A percentile compares a stretch with the other conserved stretches of the same genome.
phyloP scores from a whole-genome alignment of 1,284 basidiomycete genomes.

The Boletus austroedulis region DNA sequence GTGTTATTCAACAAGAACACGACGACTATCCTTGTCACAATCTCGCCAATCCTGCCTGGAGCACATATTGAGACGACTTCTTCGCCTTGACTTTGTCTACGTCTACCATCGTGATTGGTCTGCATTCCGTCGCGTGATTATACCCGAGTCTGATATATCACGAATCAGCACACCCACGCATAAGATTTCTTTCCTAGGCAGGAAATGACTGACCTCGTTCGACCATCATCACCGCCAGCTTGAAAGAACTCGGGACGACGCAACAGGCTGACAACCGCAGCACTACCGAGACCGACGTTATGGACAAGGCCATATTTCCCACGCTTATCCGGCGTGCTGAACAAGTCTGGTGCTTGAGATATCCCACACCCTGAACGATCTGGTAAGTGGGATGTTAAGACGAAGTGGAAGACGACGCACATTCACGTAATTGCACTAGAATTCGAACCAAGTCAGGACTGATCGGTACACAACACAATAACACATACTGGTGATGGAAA shows the following conservation, averaged over 20 bases:
- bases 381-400: neutral
- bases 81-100: constrained; percentile 73
- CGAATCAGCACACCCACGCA: neutral
- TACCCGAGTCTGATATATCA: constrained; percentile 59
- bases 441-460: neutral
- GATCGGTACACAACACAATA: too few relatives aligned
- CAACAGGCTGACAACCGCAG: constrained; percentile 66
- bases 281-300: constrained; percentile 78
- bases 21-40: constrained; percentile 30
- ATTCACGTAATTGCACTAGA: constrained; percentile 69
- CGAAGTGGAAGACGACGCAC: constrained; percentile 37
- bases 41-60: constrained; percentile 32
- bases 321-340: constrained; percentile 56
- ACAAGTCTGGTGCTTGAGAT: constrained; percentile 74
- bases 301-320: constrained; percentile 80
- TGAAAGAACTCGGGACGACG: constrained; percentile 71
- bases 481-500: constrained; percentile 73
- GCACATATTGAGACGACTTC: constrained; percentile 42
- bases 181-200: neutral
- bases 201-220: constrained; percentile 47
- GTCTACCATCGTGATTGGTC: constrained; percentile 55
- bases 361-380: constrained; percentile 59
- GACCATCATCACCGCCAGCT: constrained; percentile 57
- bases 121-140: constrained; percentile 70
- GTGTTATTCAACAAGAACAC: too few relatives aligned